Conservation (phyloP, 2,329 filamentous ascomycete species). For the Pseudocercospora musae region DNA sequence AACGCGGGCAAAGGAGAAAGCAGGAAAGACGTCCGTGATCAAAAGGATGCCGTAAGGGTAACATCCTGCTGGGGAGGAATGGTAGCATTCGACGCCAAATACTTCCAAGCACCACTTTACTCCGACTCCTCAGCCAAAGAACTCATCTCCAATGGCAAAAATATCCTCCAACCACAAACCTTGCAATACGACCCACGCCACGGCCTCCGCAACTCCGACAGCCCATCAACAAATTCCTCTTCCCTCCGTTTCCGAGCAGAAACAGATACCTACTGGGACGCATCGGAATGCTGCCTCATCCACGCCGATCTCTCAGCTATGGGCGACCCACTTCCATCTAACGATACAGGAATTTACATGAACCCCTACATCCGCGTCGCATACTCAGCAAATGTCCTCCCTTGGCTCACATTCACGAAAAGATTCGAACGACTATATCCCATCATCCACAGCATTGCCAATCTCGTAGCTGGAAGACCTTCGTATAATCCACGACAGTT, state of each 20-base stretch:
- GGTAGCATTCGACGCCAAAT: conserved; percentile 62
- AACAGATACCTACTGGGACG: conserved; percentile 45
- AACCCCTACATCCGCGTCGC: conserved; percentile 73
- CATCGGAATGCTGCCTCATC: conserved; percentile 49
- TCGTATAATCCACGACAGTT: conserved; percentile 58
- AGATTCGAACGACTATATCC: conserved; percentile 65
- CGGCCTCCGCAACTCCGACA: conserved; percentile 7
- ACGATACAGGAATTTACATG: conserved; percentile 63
- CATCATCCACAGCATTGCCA: conserved; percentile 57
- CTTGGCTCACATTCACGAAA: conserved; percentile 58
- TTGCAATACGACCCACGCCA: conserved; percentile 10
- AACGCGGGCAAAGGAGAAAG: conserved; percentile 48
- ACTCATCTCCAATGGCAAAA: neutral
- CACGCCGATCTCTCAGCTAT: conserved; percentile 42
- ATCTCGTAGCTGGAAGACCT: conserved; percentile 54
- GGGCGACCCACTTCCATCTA: conserved; percentile 21
- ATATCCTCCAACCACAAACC: neutral
- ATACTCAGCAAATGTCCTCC: conserved; percentile 57
- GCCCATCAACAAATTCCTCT: conserved; percentile 33
- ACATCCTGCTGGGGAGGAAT: conserved; percentile 76
- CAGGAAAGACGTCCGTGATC: conserved; percentile 60
- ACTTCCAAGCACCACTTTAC: conserved; percentile 48
- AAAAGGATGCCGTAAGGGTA: conserved; percentile 64
- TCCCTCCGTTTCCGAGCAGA: conserved; percentile 43
- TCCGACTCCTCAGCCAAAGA: neutral